Percentiles rank a stretch among this genome's conserved stretches.
phyloP scores from a whole-genome alignment of 768 basidiomycete genomes.

The Kwoniella bestiolae region DNA sequence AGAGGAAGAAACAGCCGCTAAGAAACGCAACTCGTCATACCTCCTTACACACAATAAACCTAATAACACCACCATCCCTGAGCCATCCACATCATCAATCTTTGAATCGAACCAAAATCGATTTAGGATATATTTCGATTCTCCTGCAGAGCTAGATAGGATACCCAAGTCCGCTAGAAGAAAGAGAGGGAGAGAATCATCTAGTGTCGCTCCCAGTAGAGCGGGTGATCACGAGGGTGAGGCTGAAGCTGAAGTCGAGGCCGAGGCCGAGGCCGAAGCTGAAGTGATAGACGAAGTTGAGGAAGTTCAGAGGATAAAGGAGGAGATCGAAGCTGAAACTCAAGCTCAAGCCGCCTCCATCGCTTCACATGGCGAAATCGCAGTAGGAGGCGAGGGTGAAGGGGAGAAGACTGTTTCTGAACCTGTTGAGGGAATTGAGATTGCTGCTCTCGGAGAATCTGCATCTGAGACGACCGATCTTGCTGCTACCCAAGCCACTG shows the following conservation, averaged over 20 bases:
- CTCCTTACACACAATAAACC: constrained; percentile 45
- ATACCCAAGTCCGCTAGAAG: constrained; percentile 46
- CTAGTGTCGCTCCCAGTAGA: constrained; percentile 40
- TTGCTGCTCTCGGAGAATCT: neutral
- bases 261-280: neutral
- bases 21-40: constrained; percentile 46
- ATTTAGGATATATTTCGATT: constrained; percentile 60
- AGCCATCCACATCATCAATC: constrained; percentile 1
- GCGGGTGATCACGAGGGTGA: constrained; percentile 9
- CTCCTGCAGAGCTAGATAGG: constrained; percentile 55
- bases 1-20: constrained; percentile 44
- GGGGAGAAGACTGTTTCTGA: neutral
- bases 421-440: constrained; percentile 3
- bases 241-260: constrained; percentile 9
- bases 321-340: constrained; percentile 11
- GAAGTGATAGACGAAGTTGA: neutral
- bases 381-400: too few species aligned
- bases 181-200: constrained; percentile 44
- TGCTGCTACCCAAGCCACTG: constrained; percentile 1
- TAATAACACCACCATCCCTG: constrained; percentile 26
- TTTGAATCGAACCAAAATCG: constrained; percentile 56
- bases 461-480: neutral
- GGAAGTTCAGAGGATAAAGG: neutral
- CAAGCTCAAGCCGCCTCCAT: constrained; percentile 3
- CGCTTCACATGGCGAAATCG: too few species aligned